Percentiles rank a stretch among this genome's conserved stretches.
These are phyloP conservation scores for Paramyrothecium sp. DNA, from an alignment of 2,329 filamentous ascomycete genomes.

Conservation along the genomic window DNA sequence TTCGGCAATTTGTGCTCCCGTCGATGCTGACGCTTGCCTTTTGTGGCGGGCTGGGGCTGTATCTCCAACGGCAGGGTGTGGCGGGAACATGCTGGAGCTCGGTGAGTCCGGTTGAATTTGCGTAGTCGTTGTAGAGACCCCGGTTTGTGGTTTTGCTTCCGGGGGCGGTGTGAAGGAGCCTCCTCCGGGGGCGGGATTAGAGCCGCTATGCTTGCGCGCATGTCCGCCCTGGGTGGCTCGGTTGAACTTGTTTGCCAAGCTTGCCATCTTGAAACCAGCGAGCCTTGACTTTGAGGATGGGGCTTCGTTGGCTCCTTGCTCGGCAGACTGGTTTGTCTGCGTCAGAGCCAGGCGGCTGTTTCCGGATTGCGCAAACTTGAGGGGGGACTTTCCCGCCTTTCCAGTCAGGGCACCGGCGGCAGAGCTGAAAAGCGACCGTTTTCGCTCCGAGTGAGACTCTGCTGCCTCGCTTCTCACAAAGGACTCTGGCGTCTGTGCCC, in stretches of 20 bases:
- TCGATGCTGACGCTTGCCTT: neutral
- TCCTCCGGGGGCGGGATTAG: neutral
- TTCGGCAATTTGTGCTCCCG: neutral
- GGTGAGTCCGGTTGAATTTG: neutral
- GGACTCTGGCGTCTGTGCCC: constrained; percentile 15
- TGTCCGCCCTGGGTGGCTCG: neutral
- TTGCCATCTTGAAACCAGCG: neutral
- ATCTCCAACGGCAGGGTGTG: neutral
- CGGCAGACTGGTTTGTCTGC: neutral
- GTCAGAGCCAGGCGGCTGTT: neutral
- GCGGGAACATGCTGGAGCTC: neutral
- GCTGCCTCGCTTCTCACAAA: constrained; percentile 3
- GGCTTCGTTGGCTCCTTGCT: neutral
- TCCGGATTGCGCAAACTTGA: constrained; percentile 4
- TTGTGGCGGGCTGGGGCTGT: neutral
- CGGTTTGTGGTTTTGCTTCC: neutral
- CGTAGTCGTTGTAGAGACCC: neutral
- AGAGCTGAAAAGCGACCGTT: constrained; percentile 35
- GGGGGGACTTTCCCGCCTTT: constrained; percentile 13
- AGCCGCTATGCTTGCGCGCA: neutral
- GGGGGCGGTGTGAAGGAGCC: neutral
- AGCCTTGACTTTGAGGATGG: neutral
- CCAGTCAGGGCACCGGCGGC: constrained; percentile 15
- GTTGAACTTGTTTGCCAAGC: neutral
- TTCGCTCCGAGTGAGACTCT: constrained; percentile 30